Evolutionary conservation across 2,329 filamentous ascomycete species (phyloP).

Genomic region (Magnaporthiopsis rhizophila): DNA sequence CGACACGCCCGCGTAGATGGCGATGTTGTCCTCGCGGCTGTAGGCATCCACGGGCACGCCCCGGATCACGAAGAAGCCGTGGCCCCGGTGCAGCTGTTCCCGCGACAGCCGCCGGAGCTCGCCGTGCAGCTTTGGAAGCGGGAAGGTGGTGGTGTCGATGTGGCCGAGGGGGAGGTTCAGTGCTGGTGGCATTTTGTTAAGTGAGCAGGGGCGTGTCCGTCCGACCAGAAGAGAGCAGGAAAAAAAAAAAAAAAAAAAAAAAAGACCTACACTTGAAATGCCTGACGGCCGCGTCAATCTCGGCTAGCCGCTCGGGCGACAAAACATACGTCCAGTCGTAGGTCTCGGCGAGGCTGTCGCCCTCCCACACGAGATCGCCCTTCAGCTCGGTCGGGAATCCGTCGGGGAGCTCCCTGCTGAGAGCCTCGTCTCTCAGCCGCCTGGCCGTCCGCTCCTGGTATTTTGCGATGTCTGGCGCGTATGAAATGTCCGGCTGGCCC

Average conservation of each 20-base stretch:
- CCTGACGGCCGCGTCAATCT: slow-evolving; percentile 34
- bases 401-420: slow-evolving; percentile 33
- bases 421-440: slow-evolving; percentile 31
- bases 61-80: slow-evolving; percentile 54
- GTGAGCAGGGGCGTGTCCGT: no score
- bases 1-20: slow-evolving; percentile 52
- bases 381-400: slow-evolving; percentile 42
- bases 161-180: slow-evolving; percentile 29
- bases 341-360: slow-evolving; percentile 33
- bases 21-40: slow-evolving; percentile 46
- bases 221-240: no score
- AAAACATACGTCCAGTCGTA: slow-evolving; percentile 48
- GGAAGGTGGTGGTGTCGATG: slow-evolving; percentile 44
- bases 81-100: slow-evolving; percentile 48
- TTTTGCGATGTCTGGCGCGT: slow-evolving; percentile 44
- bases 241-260: not conserved
- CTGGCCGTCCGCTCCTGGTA: slow-evolving; percentile 42
- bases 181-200: slow-evolving; percentile 11
- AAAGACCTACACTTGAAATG: slow-evolving; percentile 31
- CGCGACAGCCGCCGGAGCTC: slow-evolving; percentile 42
- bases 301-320: slow-evolving; percentile 34
- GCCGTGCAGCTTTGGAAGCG: slow-evolving; percentile 41
- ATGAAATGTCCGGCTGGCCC: slow-evolving; percentile 51
- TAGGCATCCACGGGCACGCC: slow-evolving; percentile 46
- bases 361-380: slow-evolving; percentile 50